Percentiles rank a stretch among this genome's conserved stretches.
phyloP scores from a whole-genome alignment of 768 basidiomycete species.

The Boletus fagicola region DNA sequence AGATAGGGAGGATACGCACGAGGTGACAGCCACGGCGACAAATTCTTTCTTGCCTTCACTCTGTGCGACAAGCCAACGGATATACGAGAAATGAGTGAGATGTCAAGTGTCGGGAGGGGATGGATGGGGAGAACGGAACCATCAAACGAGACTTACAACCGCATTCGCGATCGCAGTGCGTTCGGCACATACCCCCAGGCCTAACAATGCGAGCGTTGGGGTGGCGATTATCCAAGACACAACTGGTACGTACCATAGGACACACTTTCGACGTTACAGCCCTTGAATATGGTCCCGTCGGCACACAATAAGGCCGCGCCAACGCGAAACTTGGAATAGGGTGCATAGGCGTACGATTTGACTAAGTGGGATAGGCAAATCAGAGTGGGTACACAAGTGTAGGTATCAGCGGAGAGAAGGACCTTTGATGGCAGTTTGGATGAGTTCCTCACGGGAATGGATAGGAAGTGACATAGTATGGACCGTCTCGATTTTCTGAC shows the following conservation, averaged over 20 bases:
- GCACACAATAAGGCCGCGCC: slow-evolving; percentile 79
- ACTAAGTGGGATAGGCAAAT: slow-evolving; percentile 36
- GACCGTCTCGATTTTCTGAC: no score
- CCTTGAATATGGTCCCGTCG: slow-evolving; percentile 72
- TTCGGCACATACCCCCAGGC: slow-evolving; percentile 91
- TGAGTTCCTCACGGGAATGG: slow-evolving; percentile 48
- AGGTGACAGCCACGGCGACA: slow-evolving; percentile 73
- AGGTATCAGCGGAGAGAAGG: background rate
- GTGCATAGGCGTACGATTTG: slow-evolving; percentile 70
- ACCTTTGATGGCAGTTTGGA: slow-evolving; percentile 46
- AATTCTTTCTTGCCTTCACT: slow-evolving; percentile 77
- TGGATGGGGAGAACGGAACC: background rate
- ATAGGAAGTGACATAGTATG: slow-evolving; percentile 31
- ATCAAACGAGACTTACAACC: slow-evolving; percentile 50
- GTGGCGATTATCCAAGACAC: background rate
- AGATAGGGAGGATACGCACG: slow-evolving; percentile 44
- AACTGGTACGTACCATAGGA: slow-evolving; percentile 64
- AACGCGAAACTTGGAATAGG: slow-evolving; percentile 90
- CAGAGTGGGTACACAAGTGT: background rate
- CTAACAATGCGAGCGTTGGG: slow-evolving; percentile 25
- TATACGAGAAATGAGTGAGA: background rate
- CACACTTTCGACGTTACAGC: slow-evolving; percentile 93
- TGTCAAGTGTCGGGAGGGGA: background rate
- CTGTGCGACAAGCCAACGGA: slow-evolving; percentile 40
- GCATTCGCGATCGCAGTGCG: slow-evolving; percentile 95